Base-by-base conservation (phyloP, 2,329 filamentous ascomycete genomes). In the Aspergillus thermomutatus region DNA sequence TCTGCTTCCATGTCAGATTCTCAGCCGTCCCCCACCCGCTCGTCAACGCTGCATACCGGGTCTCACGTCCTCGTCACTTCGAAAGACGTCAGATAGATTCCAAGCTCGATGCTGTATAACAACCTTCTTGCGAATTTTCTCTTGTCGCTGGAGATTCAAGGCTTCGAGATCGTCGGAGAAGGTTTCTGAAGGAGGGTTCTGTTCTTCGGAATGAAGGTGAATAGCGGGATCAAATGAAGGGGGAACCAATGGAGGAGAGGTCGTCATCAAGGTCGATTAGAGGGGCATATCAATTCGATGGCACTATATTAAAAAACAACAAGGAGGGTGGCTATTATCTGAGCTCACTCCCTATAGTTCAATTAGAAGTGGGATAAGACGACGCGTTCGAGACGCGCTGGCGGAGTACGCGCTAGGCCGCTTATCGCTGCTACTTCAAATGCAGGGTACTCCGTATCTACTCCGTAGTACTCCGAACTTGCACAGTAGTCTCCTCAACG, bases 151-250 rank as follows among this genome's bases (percentile, higher is more conserved):
- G 5, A 68, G 54, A 40, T 76, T 57, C 23, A 77, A 65, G 50
- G 72, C 75, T 59, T 77, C 74, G 50, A 76, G 49, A 25, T 77
- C 75, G 67, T 77, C 74, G 51, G 68, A 68, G 60, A 73, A 73
- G 52, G 69, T 67, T 53, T 72, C 66, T n/a, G 68, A 73, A 17
- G 65, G 68, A 17, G 64, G 66, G 40, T 61, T 55, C 21, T 52
- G 60, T n/a, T 59, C 60, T 67, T 82, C 78, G 53, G 80, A 82
- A 60, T 80, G 75, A 25, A 80, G 71, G 58, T 79, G 70, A 28
- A 82, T 59, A 45, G 79, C 78, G 46, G 80, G 80, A 58, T 83
- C 80, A 56, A 82, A 82, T 4, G 80, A 81, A 3, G 79, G 75
- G 3, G 77, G 75, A 34, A 77, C 67, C 28, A 64, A 61, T 45